A percentile compares a stretch with the other conserved stretches of the same genome.
Conservation (phyloP, 768 basidiomycete species). For the Leccinum barrowsii region DNA sequence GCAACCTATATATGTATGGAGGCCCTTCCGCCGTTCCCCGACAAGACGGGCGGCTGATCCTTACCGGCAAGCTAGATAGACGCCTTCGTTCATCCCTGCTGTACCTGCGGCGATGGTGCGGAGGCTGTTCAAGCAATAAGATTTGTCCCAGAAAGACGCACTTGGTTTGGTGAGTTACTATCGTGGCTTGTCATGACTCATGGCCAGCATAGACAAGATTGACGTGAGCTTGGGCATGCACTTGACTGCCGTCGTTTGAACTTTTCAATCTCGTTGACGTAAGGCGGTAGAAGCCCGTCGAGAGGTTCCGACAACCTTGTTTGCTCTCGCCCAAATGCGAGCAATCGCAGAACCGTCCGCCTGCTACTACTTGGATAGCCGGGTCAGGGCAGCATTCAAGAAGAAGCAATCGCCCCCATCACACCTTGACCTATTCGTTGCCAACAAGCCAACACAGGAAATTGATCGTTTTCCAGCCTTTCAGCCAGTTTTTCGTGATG, state of each 20-base stretch:
- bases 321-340: no score
- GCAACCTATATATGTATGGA: no score
- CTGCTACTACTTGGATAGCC: background rate
- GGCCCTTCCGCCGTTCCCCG: slow-evolving; percentile 5
- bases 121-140: background rate
- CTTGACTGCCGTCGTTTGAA: background rate
- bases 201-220: background rate
- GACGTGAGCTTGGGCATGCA: background rate
- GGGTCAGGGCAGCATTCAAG: background rate
- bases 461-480: slow-evolving; percentile 68
- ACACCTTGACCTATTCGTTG: background rate
- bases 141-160: background rate
- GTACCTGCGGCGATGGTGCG: background rate
- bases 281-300: no score
- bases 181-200: background rate
- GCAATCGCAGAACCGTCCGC: no score
- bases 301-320: no score
- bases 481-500: slow-evolving; percentile 79
- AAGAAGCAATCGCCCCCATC: background rate
- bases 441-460: slow-evolving; percentile 13
- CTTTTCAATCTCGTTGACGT: no score
- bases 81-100: background rate
- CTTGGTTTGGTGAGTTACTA: background rate
- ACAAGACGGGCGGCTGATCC: background rate
- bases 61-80: background rate